Percentiles rank a stretch among this genome's conserved stretches.
Conservation (phyloP, 768 basidiomycete genomes). For the Russula emetica region DNA sequence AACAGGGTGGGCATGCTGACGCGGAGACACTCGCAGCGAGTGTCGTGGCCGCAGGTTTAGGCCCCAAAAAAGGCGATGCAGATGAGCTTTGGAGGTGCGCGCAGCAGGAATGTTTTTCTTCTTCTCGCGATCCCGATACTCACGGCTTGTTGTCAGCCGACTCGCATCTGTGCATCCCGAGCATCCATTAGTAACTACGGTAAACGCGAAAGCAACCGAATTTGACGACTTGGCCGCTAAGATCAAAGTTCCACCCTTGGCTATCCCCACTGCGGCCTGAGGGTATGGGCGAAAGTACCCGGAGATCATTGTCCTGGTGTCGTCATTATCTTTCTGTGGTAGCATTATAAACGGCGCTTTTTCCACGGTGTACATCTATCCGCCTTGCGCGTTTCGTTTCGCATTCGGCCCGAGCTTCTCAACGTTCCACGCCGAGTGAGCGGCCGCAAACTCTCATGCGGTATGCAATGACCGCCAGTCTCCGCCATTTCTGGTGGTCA, state of each 20-base stretch:
- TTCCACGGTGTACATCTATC: background rate
- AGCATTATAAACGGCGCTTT: background rate
- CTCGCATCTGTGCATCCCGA: conserved; percentile 50
- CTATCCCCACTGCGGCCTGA: conserved; percentile 31
- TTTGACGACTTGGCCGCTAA: conserved; percentile 63
- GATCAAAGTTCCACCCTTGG: conserved; percentile 56
- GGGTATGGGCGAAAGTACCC: background rate
- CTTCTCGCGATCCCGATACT: conserved; percentile 15
- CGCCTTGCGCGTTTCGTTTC: conserved; percentile 1
- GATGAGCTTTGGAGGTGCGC: conserved; percentile 69
- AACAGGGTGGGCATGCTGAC: conserved; percentile 48
- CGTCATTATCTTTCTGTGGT: background rate
- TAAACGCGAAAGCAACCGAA: conserved; percentile 53
- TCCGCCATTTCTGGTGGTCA: background rate
- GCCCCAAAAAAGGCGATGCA: conserved; percentile 53
- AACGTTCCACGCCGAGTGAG: conserved; percentile 1
- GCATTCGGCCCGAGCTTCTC: conserved; percentile 13
- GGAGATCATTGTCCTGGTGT: conserved; percentile 12
- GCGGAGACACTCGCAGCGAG: conserved; percentile 65
- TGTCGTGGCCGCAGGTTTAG: conserved; percentile 60
- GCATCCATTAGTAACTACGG: conserved; percentile 65
- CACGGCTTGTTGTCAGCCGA: conserved; percentile 34
- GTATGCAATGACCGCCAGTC: conserved; percentile 1
- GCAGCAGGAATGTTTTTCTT: conserved; percentile 10
- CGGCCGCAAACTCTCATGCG: conserved; percentile 9